phyloP scores from a whole-genome alignment of 139 green algal species.

The Chlorella sp. region DNA sequence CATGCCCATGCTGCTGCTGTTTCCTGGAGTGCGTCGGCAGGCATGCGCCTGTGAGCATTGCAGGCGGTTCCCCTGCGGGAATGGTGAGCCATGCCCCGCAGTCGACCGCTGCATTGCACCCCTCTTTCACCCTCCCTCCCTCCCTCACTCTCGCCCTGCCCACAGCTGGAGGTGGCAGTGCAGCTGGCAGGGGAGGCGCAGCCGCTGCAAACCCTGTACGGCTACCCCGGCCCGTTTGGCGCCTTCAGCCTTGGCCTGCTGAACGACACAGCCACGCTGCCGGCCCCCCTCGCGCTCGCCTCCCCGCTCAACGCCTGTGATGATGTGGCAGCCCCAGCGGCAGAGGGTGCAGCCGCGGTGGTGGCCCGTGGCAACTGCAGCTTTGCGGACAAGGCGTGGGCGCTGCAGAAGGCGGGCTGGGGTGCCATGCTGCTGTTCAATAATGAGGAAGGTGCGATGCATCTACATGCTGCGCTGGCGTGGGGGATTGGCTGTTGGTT shows the following conservation, averaged over 20 bases:
- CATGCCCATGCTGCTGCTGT: not conserved
- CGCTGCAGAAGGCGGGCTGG: slow-evolving; percentile 58
- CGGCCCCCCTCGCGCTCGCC: slow-evolving; percentile 4
- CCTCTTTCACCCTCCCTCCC: not conserved
- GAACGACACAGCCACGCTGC: not conserved
- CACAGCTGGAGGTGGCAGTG: slow-evolving; percentile 12
- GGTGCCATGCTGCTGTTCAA: slow-evolving; percentile 71
- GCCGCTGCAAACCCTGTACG: slow-evolving; percentile 2
- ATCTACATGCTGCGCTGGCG: too few species aligned
- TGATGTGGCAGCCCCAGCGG: not conserved
- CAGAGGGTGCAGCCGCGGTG: slow-evolving; percentile 46
- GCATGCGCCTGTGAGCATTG: too few species aligned
- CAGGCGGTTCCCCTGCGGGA: too few species aligned
- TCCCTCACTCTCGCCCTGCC: not conserved
- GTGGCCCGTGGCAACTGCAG: slow-evolving; percentile 72
- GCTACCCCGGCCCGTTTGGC: slow-evolving; percentile 42
- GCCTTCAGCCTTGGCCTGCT: not conserved
- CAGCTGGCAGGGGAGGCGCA: not conserved
- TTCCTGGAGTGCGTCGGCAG: too few species aligned
- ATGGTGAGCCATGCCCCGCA: too few species aligned
- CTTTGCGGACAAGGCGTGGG: slow-evolving; percentile 69
- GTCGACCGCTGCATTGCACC: too few species aligned
- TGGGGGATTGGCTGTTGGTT: too few species aligned
- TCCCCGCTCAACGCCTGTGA: slow-evolving; percentile 28
- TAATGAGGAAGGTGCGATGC: slow-evolving; percentile 46